phyloP scores from a whole-genome alignment of 2,329 filamentous ascomycete species.

The Xylaria sp. region DNA sequence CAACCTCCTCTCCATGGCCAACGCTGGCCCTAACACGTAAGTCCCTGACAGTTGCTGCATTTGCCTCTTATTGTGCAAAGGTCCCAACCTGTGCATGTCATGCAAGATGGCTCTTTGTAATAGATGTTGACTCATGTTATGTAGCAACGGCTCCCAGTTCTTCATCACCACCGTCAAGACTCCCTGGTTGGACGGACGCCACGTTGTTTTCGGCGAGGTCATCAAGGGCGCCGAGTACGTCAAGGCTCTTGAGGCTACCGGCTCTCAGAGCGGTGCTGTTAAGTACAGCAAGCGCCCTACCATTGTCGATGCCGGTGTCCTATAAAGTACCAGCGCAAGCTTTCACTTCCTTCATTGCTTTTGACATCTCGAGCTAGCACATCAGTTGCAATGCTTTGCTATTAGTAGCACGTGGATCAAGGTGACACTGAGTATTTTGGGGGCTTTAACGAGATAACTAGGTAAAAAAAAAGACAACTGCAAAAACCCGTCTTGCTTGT shows the following conservation, averaged over 20 bases:
- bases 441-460: conserved; percentile 6
- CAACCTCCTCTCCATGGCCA: conserved; percentile 89
- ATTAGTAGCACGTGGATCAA: conserved; percentile 10
- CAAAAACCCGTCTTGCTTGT: conserved; percentile 3
- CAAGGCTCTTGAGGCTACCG: conserved; percentile 57
- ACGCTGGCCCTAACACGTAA: conserved; percentile 89
- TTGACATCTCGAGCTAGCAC: conserved; percentile 24
- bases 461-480: conserved; percentile 23
- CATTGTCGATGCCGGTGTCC: conserved; percentile 50
- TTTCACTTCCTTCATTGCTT: conserved; percentile 8
- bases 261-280: conserved; percentile 50
- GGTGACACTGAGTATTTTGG: conserved; percentile 13
- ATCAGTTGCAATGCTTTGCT: conserved; percentile 13
- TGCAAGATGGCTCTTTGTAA: background rate
- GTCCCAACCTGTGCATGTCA: background rate
- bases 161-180: conserved; percentile 93
- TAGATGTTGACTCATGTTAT: conserved; percentile 19
- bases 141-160: conserved; percentile 95
- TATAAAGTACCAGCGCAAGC: conserved; percentile 34
- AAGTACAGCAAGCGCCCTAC: conserved; percentile 53
- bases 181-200: conserved; percentile 75
- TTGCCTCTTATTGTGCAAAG: background rate
- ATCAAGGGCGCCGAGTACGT: conserved; percentile 46
- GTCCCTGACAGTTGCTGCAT: conserved; percentile 22
- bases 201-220: conserved; percentile 81